Conservation (phyloP, 2,329 filamentous ascomycete species). For the Calonectria naviculata region DNA sequence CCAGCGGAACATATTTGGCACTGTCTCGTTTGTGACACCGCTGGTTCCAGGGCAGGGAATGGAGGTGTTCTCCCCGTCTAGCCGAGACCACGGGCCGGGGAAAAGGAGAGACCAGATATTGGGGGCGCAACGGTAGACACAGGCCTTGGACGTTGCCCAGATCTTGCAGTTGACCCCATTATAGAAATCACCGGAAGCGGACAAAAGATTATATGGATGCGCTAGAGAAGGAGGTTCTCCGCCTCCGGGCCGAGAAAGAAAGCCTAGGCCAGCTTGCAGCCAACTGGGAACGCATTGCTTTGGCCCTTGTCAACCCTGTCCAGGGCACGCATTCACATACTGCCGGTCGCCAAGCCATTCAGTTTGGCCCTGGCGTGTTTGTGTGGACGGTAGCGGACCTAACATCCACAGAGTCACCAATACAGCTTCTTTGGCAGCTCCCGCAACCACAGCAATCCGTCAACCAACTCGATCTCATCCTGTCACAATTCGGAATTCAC, state of each 20-base stretch:
- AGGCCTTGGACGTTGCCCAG: neutral
- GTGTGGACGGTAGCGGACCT: neutral
- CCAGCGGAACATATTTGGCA: neutral
- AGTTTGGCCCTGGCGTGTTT: neutral
- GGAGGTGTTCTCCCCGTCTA: neutral
- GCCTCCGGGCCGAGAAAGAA: neutral
- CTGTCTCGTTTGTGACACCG: neutral
- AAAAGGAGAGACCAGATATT: conserved; percentile 1
- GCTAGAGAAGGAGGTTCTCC: conserved; percentile 6
- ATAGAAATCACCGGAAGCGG: conserved; percentile 6
- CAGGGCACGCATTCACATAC: neutral
- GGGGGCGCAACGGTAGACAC: neutral
- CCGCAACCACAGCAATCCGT: neutral
- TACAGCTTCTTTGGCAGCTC: neutral
- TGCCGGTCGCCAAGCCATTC: neutral
- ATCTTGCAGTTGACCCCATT: neutral
- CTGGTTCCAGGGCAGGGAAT: neutral
- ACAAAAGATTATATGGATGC: conserved; percentile 8
- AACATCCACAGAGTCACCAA: neutral
- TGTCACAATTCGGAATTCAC: neutral
- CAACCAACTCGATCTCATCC: neutral
- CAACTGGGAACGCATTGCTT: neutral
- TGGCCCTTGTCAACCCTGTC: neutral
- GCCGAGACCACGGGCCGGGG: neutral
- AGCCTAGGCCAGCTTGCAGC: neutral